These are phyloP conservation scores for Racocetra persica DNA, from an alignment of 371 early-diverging fungal genomes.

Conservation along the genomic window DNA sequence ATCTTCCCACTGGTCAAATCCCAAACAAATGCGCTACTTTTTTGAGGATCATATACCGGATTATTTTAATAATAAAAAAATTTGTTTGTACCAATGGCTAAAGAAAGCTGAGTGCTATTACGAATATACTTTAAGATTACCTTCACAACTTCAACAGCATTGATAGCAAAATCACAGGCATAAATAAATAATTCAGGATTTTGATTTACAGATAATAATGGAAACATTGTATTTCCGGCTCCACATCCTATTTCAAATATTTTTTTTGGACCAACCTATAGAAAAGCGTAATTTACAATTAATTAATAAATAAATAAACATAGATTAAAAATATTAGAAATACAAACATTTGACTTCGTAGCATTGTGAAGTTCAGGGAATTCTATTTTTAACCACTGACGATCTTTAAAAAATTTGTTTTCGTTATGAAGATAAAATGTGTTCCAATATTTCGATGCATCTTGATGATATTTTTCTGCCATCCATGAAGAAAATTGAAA, in stretches of 20 bases:
- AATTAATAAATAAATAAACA: background rate
- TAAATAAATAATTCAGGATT: constrained; percentile 70
- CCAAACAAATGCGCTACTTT: constrained; percentile 85
- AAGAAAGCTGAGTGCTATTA: background rate
- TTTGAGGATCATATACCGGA: constrained; percentile 61
- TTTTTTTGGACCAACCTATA: constrained; percentile 26
- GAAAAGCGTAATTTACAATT: constrained; percentile 39
- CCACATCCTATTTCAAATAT: constrained; percentile 93
- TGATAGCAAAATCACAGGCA: constrained; percentile 85
- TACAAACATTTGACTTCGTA: background rate
- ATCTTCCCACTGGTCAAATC: constrained; percentile 77
- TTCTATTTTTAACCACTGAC: constrained; percentile 96
- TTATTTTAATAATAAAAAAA: constrained; percentile 53
- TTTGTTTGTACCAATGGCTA: background rate
- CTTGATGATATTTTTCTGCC: constrained; percentile 15
- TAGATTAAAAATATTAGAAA: background rate
- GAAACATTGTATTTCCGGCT: constrained; percentile 96
- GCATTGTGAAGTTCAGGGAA: constrained; percentile 75
- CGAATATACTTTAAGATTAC: constrained; percentile 45
- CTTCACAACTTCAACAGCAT: constrained; percentile 82
- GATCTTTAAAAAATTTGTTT: constrained; percentile 93
- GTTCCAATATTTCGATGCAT: constrained; percentile 58
- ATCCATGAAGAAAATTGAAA: background rate
- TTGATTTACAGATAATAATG: constrained; percentile 79
- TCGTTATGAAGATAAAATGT: constrained; percentile 91